Evolutionary conservation across 208 protist species (phyloP).

Genomic region (Leishmania gerbilli): DNA sequence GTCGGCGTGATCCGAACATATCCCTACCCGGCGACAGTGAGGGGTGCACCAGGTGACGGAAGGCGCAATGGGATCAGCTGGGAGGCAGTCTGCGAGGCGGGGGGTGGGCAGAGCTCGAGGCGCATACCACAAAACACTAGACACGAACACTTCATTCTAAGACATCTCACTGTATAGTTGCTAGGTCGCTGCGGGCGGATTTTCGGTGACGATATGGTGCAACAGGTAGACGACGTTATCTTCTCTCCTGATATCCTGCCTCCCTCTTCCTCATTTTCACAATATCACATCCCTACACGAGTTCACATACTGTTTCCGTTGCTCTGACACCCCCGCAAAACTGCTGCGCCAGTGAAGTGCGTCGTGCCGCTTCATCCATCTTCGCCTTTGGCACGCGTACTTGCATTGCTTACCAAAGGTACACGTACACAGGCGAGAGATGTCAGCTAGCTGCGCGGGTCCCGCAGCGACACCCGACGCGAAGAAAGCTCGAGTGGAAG

Average conservation of each 20-base stretch:
- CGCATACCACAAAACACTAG: neutral
- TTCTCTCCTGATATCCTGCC: neutral
- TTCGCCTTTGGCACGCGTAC: neutral
- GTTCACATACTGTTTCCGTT: neutral
- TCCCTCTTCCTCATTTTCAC: neutral
- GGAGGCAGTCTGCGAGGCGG: too few species aligned
- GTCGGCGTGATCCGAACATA: neutral
- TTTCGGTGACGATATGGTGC: neutral
- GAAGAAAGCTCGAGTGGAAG: slow-evolving; percentile 4
- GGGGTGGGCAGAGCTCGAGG: too few species aligned
- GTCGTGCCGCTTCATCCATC: neutral
- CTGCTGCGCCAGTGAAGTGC: neutral
- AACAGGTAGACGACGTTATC: neutral
- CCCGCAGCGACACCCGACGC: neutral
- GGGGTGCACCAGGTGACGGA: neutral
- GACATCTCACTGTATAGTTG: neutral
- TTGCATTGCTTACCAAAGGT: neutral
- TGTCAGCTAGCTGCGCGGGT: neutral
- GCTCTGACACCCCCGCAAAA: neutral
- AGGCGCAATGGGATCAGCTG: neutral
- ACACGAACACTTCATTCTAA: neutral
- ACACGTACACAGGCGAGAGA: neutral
- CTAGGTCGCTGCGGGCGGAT: neutral
- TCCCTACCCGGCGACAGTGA: neutral
- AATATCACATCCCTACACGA: neutral